Conservation (phyloP, 208 protist species). For the Leishmania aethiopica region DNA sequence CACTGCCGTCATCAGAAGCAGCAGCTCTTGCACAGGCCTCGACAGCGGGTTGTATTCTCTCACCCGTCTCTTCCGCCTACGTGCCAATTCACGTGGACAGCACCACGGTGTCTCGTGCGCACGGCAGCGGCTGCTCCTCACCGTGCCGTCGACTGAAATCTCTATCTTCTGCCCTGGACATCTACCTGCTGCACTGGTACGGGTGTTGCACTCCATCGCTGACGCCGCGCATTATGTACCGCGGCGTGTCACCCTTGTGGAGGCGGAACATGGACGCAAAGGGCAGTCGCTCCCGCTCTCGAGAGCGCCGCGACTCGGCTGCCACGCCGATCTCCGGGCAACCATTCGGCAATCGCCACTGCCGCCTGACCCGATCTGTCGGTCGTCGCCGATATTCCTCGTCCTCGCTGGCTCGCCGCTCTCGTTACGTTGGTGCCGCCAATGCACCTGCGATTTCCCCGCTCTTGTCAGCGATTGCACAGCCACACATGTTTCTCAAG, state of each 20-base stretch:
- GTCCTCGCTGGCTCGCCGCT: neutral
- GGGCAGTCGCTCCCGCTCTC: neutral
- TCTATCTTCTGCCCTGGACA: neutral
- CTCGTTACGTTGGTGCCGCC: neutral
- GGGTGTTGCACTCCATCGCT: neutral
- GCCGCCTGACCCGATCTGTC: neutral
- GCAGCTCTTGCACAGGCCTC: neutral
- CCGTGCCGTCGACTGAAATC: neutral
- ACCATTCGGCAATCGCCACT: neutral
- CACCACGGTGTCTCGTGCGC: constrained; percentile 16
- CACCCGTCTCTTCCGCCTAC: constrained; percentile 8
- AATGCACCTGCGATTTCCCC: neutral
- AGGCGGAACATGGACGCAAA: neutral
- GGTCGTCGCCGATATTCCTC: neutral
- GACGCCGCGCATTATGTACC: constrained; percentile 12
- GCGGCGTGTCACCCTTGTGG: neutral
- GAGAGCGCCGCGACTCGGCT: neutral
- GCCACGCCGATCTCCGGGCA: neutral
- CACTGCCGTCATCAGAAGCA: neutral
- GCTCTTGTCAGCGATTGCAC: constrained; percentile 27
- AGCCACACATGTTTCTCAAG: constrained; percentile 56
- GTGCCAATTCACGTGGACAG: constrained; percentile 24
- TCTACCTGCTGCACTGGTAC: constrained; percentile 1
- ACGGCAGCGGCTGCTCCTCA: constrained; percentile 5
- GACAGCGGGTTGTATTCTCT: neutral